Conservation (phyloP, 2,329 filamentous ascomycete genomes). For the Alternaria hordeiaustralica region DNA sequence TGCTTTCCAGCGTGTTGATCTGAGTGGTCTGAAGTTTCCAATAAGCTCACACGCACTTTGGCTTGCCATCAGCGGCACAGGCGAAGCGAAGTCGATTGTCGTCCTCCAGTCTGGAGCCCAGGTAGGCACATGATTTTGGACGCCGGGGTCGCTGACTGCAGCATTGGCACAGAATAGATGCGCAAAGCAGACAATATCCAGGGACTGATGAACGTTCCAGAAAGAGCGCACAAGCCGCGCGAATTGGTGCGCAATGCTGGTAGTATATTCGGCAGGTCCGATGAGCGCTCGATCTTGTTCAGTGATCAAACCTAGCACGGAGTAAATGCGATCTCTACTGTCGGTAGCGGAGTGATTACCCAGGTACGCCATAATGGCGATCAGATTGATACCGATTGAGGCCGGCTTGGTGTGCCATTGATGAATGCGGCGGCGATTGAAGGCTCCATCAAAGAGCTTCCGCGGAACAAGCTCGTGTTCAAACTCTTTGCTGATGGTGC, state of each 20-base stretch:
- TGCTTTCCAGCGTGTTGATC: constrained; percentile 28
- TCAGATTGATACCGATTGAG: constrained; percentile 27
- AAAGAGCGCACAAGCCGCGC: constrained; percentile 38
- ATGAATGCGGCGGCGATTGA: constrained; percentile 38
- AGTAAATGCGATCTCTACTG: constrained; percentile 38
- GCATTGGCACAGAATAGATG: constrained; percentile 37
- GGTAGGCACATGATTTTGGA: constrained; percentile 22
- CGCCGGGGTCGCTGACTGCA: constrained; percentile 15
- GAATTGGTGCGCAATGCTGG: constrained; percentile 16
- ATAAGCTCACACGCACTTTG: constrained; percentile 38
- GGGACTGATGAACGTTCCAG: constrained; percentile 28
- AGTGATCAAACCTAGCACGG: constrained; percentile 37
- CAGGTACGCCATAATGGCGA: constrained; percentile 38
- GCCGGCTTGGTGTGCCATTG: constrained; percentile 29
- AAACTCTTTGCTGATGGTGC: constrained; percentile 27
- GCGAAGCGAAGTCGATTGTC: constrained; percentile 34
- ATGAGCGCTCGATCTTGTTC: constrained; percentile 29
- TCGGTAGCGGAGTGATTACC: constrained; percentile 39
- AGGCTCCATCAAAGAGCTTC: constrained; percentile 34
- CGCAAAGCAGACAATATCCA: constrained; percentile 42
- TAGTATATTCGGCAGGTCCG: constrained; percentile 33
- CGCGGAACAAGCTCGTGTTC: constrained; percentile 34
- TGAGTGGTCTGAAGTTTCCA: constrained; percentile 39
- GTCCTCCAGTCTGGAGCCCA: constrained; percentile 41
- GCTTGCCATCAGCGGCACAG: constrained; percentile 44